Percentiles rank a stretch among this genome's conserved stretches.
These are phyloP conservation scores for Tolypocladium pustulatum DNA, from an alignment of 2,329 filamentous ascomycete genomes.

Conservation along the genomic window DNA sequence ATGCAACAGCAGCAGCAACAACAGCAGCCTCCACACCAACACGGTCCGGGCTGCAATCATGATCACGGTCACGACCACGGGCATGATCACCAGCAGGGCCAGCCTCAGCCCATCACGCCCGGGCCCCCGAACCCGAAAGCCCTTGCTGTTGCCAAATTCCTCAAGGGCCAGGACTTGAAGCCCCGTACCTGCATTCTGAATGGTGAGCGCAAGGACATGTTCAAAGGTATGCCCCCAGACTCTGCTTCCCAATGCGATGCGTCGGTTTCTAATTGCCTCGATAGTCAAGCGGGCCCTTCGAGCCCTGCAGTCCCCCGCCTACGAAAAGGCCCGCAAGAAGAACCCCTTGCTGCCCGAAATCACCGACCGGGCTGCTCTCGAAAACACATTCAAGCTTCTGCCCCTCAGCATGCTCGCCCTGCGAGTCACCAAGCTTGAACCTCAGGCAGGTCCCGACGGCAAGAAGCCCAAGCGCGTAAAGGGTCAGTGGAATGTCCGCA, in stretches of 20 bases:
- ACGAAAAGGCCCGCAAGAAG: conserved; percentile 81
- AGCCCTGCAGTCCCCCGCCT: conserved; percentile 78
- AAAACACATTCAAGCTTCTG: conserved; percentile 90
- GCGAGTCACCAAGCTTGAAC: conserved; percentile 66
- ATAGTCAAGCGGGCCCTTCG: conserved; percentile 92
- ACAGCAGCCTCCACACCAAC: conserved; percentile 11
- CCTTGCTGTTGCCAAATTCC: conserved; percentile 79
- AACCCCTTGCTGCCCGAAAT: conserved; percentile 82
- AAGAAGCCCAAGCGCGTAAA: conserved; percentile 84
- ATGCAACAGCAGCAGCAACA: conserved; percentile 31
- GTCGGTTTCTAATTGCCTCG: neutral
- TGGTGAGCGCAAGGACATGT: conserved; percentile 96
- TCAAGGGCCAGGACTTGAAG: conserved; percentile 78
- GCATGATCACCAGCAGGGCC: conserved; percentile 25
- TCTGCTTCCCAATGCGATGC: neutral
- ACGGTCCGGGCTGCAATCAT: conserved; percentile 4
- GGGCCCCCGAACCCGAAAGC: conserved; percentile 83
- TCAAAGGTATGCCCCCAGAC: conserved; percentile 54
- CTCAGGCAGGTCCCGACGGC: conserved; percentile 50
- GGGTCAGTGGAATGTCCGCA: conserved; percentile 89
- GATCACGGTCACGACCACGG: conserved; percentile 8
- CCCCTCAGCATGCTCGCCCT: conserved; percentile 90
- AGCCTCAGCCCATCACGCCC: conserved; percentile 58
- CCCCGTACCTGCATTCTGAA: conserved; percentile 84
- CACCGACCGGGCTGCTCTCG: conserved; percentile 76